These are phyloP conservation scores for Ambrosia artemisiifolia DNA, from an alignment of 129 eudicot genomes.

Conservation along the genomic window DNA sequence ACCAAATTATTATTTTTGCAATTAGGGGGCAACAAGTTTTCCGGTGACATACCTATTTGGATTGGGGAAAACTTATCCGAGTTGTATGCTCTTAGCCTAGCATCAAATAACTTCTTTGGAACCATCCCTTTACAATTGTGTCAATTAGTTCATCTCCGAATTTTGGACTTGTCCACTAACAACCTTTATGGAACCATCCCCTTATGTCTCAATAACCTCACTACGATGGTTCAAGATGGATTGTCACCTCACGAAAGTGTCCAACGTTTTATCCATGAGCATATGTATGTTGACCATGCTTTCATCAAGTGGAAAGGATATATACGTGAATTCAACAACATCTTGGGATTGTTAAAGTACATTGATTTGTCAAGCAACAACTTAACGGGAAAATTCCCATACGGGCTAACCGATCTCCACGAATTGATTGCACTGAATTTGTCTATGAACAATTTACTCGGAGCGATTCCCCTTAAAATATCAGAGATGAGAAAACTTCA, in stretches of 20 bases:
- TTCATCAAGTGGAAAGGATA: not conserved
- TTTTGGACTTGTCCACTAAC: constrained; percentile 43
- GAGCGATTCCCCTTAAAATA: not conserved
- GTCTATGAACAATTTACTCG: not conserved
- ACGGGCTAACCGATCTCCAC: not conserved
- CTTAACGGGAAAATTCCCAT: not conserved
- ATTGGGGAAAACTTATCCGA: constrained; percentile 23
- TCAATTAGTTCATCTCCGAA: constrained; percentile 13
- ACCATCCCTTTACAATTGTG: constrained; percentile 36
- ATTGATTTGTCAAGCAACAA: not conserved
- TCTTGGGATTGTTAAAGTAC: not conserved
- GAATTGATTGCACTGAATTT: not conserved
- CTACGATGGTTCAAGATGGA: constrained; percentile 14
- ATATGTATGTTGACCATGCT: too few relatives aligned
- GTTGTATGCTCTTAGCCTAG: constrained; percentile 23
- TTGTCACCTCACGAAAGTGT: too few relatives aligned
- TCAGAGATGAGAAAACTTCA: too few relatives aligned
- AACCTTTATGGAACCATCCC: constrained; percentile 38
- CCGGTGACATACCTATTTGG: constrained; percentile 41
- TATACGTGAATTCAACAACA: not conserved
- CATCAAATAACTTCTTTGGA: constrained; percentile 28
- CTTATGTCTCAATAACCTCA: constrained; percentile 20
- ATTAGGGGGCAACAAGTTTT: constrained; percentile 17
- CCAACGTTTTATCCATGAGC: too few relatives aligned
- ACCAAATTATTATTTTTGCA: constrained; percentile 3